phyloP scores from a whole-genome alignment of 2,329 filamentous ascomycete genomes.

The Falciphora oryzae region DNA sequence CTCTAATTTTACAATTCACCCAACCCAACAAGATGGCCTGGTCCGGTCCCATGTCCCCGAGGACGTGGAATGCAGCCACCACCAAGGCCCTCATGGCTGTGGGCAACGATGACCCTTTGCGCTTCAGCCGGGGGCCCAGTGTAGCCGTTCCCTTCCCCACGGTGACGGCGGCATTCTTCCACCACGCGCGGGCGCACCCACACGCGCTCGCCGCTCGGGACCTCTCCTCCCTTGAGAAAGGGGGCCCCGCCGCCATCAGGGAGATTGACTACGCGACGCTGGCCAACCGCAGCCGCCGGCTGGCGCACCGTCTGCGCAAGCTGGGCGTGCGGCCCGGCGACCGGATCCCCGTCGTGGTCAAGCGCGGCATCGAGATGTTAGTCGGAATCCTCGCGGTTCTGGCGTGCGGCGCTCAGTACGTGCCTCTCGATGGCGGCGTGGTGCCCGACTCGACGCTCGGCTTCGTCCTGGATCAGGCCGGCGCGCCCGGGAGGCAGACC shows the following conservation, averaged over 20 bases:
- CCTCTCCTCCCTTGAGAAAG: conserved; percentile 5
- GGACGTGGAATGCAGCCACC: not conserved
- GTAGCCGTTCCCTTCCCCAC: conserved; percentile 4
- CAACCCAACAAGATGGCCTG: not conserved
- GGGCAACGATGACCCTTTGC: not conserved
- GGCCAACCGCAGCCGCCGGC: not conserved
- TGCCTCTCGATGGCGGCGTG: conserved; percentile 52
- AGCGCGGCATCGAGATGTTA: conserved; percentile 50
- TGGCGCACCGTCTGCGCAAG: conserved; percentile 1
- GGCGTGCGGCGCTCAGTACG: conserved; percentile 52
- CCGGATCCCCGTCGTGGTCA: conserved; percentile 48
- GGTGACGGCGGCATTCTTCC: conserved; percentile 6
- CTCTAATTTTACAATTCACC: not conserved
- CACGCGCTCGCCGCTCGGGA: conserved; percentile 1
- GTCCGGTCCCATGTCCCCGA: not conserved
- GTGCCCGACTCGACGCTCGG: conserved; percentile 41
- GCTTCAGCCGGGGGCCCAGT: conserved; percentile 6
- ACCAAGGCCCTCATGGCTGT: not conserved
- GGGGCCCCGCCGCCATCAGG: not conserved
- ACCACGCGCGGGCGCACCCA: conserved; percentile 4
- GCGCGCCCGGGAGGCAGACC: conserved; percentile 20
- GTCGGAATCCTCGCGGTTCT: conserved; percentile 51
- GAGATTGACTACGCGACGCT: conserved; percentile 10
- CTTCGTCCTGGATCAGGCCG: conserved; percentile 43
- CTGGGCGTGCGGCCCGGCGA: conserved; percentile 25